Base-by-base conservation (phyloP, 805 yeast species). In the Monosporozyma siamensis region DNA sequence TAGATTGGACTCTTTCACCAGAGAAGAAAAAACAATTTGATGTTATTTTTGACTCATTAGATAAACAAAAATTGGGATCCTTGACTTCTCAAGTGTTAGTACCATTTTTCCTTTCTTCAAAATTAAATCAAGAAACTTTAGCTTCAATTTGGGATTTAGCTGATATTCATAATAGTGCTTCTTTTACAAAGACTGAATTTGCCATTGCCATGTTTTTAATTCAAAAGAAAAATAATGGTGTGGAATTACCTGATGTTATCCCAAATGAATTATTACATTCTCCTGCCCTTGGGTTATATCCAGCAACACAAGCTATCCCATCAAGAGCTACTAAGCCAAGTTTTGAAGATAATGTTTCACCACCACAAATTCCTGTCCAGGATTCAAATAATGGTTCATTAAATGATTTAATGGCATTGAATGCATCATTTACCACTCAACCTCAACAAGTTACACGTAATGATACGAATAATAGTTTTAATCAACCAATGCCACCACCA, bases 121-220 rank as follows among this genome's bases (percentile, higher is more conserved):
- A 85, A 48, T 74, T 92, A 46, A 74, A 80, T 40, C 95, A 89
- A 55, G 89, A 85, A 40, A 79, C 77, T 17, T 72, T 92, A 48
- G 98, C 97, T 1, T 67, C 77, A 20, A 79, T 90, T 34, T 92
- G 99, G 99, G 98, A 92, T 64, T 70, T 92, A 51, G 78, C 97
- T 8, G 97, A 92, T 60, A 73, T 87, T 48, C 82, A 85, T 51
- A 87, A 87, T 61, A 77, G 84, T 35, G 97, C 96, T 21, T 73
- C 73, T 34, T 87, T 92, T 56, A 72, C 85, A 39, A 77, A 74
- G 54, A 70, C 77, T 49, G 98, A 92, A 61, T 92, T 92, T 61
- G 80, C 94, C 3, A 81, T 92, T 56, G 97, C 97, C 14, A 82
- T 92, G 86, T 90, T 81, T 58, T 73, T 92, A 50, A 92, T 92